Evolutionary conservation across 768 basidiomycete genomes (phyloP).

Genomic region (Fomitopsis serialis): DNA sequence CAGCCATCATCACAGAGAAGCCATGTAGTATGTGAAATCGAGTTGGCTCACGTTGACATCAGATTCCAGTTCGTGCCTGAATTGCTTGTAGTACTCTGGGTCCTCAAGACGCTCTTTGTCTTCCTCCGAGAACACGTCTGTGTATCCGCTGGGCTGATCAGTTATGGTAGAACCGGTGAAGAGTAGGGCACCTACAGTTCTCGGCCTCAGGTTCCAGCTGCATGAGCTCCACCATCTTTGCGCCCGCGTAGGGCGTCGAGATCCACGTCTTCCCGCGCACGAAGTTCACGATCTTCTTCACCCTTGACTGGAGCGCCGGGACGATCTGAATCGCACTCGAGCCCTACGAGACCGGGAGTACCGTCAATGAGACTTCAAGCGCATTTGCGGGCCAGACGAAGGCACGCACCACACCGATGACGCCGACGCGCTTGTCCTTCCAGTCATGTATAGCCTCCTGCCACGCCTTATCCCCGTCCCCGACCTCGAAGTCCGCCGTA

Average conservation of each 20-base stretch:
- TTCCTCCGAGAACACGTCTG: conserved; percentile 45
- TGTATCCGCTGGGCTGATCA: not conserved
- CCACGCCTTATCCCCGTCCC: conserved; percentile 29
- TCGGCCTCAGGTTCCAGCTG: conserved; percentile 29
- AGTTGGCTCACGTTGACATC: conserved; percentile 40
- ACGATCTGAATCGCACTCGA: conserved; percentile 61
- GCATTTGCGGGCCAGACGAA: not conserved
- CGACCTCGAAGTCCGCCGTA: conserved; percentile 54
- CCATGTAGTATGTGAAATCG: not conserved
- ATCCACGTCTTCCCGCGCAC: conserved; percentile 61
- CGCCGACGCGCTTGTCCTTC: conserved; percentile 47
- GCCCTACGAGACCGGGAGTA: conserved; percentile 34
- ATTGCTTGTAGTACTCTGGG: conserved; percentile 39
- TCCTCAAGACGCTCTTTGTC: conserved; percentile 48
- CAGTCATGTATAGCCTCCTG: conserved; percentile 42
- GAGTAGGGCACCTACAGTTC: conserved; percentile 39
- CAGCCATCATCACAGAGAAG: too few relatives aligned
- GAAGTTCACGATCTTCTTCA: conserved; percentile 45
- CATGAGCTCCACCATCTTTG: conserved; percentile 34
- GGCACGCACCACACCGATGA: conserved; percentile 52
- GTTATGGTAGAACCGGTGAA: conserved; percentile 10
- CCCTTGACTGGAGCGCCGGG: conserved; percentile 48
- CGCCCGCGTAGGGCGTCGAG: conserved; percentile 37
- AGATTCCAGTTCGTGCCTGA: conserved; percentile 42
- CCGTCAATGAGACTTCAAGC: not conserved